phyloP scores from a whole-genome alignment of 208 protist genomes.

The Acanthamoeba quina region DNA sequence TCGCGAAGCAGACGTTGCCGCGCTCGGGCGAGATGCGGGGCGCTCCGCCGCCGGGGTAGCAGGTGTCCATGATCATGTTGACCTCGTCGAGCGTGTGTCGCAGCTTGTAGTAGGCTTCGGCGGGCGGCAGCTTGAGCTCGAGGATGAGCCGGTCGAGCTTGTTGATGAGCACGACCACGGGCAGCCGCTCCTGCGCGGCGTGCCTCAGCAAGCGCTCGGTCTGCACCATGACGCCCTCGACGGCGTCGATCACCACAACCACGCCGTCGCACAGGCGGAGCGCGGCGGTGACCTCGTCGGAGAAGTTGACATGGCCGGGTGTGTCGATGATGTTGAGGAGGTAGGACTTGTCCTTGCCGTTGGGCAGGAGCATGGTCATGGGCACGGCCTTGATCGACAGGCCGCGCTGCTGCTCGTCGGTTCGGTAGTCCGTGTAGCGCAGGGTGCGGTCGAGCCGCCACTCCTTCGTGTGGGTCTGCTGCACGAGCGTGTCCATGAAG shows the following conservation, averaged over 20 bases:
- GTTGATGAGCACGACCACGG: constrained; percentile 96
- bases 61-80: constrained; percentile 30
- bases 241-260: constrained; percentile 97
- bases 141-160: constrained; percentile 99
- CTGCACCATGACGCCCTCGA: constrained; percentile 94
- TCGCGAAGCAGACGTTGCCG: constrained; percentile 84
- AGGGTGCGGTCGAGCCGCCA: constrained; percentile 75
- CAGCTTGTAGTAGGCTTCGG: constrained; percentile 98
- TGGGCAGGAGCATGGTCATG: constrained; percentile 90
- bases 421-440: constrained; percentile 91
- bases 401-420: constrained; percentile 90
- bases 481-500: constrained; percentile 94
- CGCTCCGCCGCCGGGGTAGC: not conserved
- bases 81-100: constrained; percentile 93
- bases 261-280: constrained; percentile 97
- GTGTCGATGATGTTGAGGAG: constrained; percentile 98
- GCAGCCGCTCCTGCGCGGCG: constrained; percentile 91
- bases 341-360: constrained; percentile 89
- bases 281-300: constrained; percentile 95
- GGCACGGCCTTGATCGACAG: constrained; percentile 92
- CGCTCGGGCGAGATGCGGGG: constrained; percentile 78
- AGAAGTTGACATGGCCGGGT: constrained; percentile 96
- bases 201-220: constrained; percentile 93
- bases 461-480: constrained; percentile 91
- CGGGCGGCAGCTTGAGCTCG: constrained; percentile 98